Base-by-base conservation (phyloP, 2,329 filamentous ascomycete species). In the Neonectria sp. region DNA sequence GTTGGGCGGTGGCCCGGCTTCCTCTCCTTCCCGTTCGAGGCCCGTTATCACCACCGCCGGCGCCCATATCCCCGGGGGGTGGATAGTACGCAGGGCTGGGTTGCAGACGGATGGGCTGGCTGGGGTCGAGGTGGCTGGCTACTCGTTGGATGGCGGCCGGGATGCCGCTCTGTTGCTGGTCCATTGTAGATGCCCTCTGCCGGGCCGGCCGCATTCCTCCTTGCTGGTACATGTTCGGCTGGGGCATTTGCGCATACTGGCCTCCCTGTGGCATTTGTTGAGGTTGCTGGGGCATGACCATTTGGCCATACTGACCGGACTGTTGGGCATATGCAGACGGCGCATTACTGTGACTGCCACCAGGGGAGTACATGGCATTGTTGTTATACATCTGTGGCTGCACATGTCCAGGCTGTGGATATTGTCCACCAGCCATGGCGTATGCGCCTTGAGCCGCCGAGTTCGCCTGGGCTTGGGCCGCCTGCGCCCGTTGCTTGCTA, bases 61-160 rank as follows among this genome's bases (percentile, higher is more conserved):
- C 62, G 24, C 90, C 87, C 75, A 94, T 91, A 11, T 98, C 95
- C 7, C 93, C 91, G 2, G 95, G 93, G 24, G 96, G 96, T 12
- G 96, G 96, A 75, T 98, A 99, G 81, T 99, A 99, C 2, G 96
- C 96, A 6, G 96, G 96, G 74, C 95, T 98, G 3, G 96, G 96
- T 79, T 99, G 96, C 63, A 98, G 83, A 56, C 96, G 90, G 76
- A 99, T 98, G 0, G 96, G 96, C 67, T 95, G 93, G 75, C 91
- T 98, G 2, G 96, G 96, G 77, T 99, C 96, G 51, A 99, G 88
- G 81, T 98, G 95, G 79, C 95, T 97, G 48, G 96, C 96, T 25
- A 99, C 96, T 74, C 96, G 89, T 81, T 99, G 96, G 65, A 99
- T 94, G 3, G 95, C 92, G 15, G 93, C 92, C 6, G 96, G 96